Percentiles rank a stretch among this genome's conserved stretches.
Evolutionary conservation across 1,139 yeast species (phyloP).

Genomic region (Suhomyces kunorum): DNA sequence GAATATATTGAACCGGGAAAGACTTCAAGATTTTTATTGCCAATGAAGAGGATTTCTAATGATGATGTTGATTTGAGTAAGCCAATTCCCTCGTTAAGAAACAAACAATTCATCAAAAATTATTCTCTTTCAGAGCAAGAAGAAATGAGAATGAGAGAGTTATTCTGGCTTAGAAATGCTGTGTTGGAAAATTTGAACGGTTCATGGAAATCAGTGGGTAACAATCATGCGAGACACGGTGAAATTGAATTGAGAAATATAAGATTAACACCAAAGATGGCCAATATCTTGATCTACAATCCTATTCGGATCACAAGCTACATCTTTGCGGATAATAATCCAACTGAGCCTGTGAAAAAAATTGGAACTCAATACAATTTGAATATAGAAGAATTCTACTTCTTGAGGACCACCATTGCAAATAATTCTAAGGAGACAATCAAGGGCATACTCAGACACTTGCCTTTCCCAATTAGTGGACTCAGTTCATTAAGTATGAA

Average conservation of each 20-base stretch:
- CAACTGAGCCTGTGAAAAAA: conserved; percentile 4
- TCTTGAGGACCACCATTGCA: conserved; percentile 44
- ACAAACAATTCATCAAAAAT: conserved; percentile 72
- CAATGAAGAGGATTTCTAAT: conserved; percentile 57
- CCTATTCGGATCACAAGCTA: conserved; percentile 16
- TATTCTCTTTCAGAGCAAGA: conserved; percentile 55
- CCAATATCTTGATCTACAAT: conserved; percentile 47
- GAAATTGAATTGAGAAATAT: conserved; percentile 65
- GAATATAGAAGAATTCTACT: conserved; percentile 50
- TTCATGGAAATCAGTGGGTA: conserved; percentile 50
- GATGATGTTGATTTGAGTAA: conserved; percentile 44
- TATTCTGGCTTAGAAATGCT: conserved; percentile 79
- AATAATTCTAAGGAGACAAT: conserved; percentile 45
- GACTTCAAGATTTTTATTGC: conserved; percentile 66
- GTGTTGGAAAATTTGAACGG: conserved; percentile 63
- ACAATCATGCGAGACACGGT: conserved; percentile 45
- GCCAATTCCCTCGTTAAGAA: conserved; percentile 74
- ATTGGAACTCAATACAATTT: conserved; percentile 29
- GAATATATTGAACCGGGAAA: conserved; percentile 47
- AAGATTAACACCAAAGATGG: conserved; percentile 58
- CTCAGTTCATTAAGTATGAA: conserved; percentile 13
- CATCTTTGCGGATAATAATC: conserved; percentile 15
- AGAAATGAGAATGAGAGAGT: conserved; percentile 55
- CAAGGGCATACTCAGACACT: conserved; percentile 63
- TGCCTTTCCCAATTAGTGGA: conserved; percentile 50